Conservation (phyloP, 2,329 filamentous ascomycete genomes). For the Arthrocladium fulminans region DNA sequence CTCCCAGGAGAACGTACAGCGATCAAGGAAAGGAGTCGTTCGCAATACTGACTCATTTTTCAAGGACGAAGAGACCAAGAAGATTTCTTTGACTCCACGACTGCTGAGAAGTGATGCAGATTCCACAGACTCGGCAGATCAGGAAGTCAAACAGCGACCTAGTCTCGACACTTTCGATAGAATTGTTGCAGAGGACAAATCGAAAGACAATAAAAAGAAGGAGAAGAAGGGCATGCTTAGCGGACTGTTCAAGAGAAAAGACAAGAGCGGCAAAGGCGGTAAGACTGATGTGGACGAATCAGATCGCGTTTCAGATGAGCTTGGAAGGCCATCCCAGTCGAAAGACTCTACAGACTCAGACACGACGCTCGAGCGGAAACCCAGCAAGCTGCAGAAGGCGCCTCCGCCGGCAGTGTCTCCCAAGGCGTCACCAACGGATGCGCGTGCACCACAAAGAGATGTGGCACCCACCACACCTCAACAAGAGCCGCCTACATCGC, state of each 20-base stretch:
- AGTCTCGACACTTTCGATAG: constrained; percentile 73
- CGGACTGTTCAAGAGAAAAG: constrained; percentile 58
- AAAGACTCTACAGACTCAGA: constrained; percentile 38
- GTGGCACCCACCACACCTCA: background rate
- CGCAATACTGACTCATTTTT: constrained; percentile 95
- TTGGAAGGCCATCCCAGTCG: constrained; percentile 36
- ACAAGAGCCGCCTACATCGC: constrained; percentile 6
- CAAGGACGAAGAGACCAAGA: constrained; percentile 95
- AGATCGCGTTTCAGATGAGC: constrained; percentile 56
- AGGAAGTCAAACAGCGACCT: constrained; percentile 52
- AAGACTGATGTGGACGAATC: constrained; percentile 40
- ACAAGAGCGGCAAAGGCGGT: constrained; percentile 47
- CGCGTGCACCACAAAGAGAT: constrained; percentile 30
- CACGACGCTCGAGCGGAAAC: constrained; percentile 45
- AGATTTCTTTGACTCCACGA: constrained; percentile 93
- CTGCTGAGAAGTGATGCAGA: constrained; percentile 75
- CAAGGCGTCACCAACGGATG: constrained; percentile 25
- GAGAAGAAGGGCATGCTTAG: constrained; percentile 67
- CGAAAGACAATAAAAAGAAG: constrained; percentile 66
- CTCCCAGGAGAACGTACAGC: constrained; percentile 42
- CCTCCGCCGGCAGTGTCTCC: constrained; percentile 34
- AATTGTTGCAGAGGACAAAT: constrained; percentile 51
- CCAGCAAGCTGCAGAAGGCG: constrained; percentile 64
- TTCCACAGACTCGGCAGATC: constrained; percentile 78
- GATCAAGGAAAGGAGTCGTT: constrained; percentile 75